Evolutionary conservation across 176 grass and related monocot species (phyloP), one percentile per base, ranked within the genome.

Genomic region (Alloteropsis semialata): DNA sequence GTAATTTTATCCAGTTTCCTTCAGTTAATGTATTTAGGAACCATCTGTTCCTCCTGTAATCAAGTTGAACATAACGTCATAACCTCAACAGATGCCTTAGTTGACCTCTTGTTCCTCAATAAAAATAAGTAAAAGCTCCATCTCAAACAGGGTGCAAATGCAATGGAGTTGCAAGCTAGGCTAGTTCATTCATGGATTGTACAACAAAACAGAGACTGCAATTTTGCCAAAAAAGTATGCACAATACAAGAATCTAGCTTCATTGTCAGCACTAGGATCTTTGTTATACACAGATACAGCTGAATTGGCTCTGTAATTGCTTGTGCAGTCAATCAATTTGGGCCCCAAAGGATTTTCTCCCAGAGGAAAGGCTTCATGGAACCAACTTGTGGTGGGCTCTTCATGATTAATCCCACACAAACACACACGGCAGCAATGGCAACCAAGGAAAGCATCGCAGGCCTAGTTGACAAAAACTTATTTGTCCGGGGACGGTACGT

Each of bases 361-460:
- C 96, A 95, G 67, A 90, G 55, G 74, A 98, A 98, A 66, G 96
- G 88, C 25, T 3, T 90, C 49, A 63, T 79, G 38, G 39, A 84
- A 59, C 64, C 44, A 14, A 95, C 81, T 12, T 67, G 41, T 0
- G 92, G 96, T 0, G 82, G 90, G 48, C 90, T 89, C 84, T 95
- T 90, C 66, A 98, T 81, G 46, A 98, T 73, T 54, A 98, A 41
- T 29, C 90, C 92, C 13, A 98, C 82, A 50, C 96, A 98, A 29
- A 98, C 92, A 72, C 92, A 98, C 11, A 98, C 96, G 43, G 92
- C 84, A 1, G 96, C 90, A 74, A 98, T 89, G 61, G 86, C 80
- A 13, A 95, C 64, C 84, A 95, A 58, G 59, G 84, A 87, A 78
- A 98, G 84, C 78, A 98, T 77, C 5, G 48, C 77, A 30, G 90